Base-by-base conservation (phyloP, 768 basidiomycete species). In the Trametes sanguinea region DNA sequence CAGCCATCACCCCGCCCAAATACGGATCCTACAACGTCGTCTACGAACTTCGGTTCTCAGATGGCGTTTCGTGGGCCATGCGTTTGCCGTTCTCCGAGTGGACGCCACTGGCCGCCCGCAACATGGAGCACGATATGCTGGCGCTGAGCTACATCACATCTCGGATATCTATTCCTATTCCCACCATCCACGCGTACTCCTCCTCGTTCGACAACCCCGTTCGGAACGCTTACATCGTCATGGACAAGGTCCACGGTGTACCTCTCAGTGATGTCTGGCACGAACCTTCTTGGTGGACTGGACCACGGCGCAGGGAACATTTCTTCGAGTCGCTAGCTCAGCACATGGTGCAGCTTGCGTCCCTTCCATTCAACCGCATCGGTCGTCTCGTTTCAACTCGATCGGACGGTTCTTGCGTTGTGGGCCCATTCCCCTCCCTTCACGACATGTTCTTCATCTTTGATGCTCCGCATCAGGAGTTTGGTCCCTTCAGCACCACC, bases 111-210 rank as follows among this genome's bases (percentile, higher is more conserved):
- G 17, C n/a, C 4, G 54, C 45, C 4, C 52, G 52, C 17, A 10
- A 10, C 2, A 57, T 57, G 56, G 46, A 30, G 9, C 39, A 40
- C 47, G 46, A 50, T 46, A 57, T 57, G 13, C 11, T 50, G 14
- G 47, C 35, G 6, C 13, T 57, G 46, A 35, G 50, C 22, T 57
- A 37, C 37, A n/a, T 57, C 37, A 11, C 27, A 16, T 17, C 33
- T 2, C 46, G 37, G 2, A 57, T 47, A 1, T 57, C 56, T 11
- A 14, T 69, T 16, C 66, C 68, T 46, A 47, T 68, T 16, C 65
- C 67, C 30, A 6, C 52, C 37, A 40, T 68, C 7, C 64, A 62
- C 56, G 63, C 60, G 13, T 67, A 64, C 47, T 64, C 62, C 27
- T 35, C 54, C 48, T 46, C 47, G 29, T 6, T 39, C 13, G 43